Conservation (phyloP, 2,329 filamentous ascomycete genomes). For the Colletotrichum tanaceti region DNA sequence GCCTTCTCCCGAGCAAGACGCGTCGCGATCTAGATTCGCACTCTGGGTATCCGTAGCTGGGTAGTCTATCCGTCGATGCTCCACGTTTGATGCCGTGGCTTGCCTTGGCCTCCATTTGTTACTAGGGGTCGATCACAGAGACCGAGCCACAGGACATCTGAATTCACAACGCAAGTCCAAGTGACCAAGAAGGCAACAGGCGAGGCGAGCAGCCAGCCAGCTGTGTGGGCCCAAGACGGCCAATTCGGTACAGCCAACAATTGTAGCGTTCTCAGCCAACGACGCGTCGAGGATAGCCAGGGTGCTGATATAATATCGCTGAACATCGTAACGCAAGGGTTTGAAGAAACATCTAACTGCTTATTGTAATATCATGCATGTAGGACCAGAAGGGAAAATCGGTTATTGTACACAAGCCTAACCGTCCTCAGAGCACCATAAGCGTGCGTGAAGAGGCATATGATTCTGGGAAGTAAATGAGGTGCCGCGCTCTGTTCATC, state of each 20-base stretch:
- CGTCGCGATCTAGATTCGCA: constrained; percentile 6
- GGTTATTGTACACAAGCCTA: too few species aligned
- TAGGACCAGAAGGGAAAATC: too few species aligned
- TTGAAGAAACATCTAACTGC: background rate
- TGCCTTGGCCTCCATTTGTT: background rate
- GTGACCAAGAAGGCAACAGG: background rate
- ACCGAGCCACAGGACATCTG: background rate
- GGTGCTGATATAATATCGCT: too few species aligned
- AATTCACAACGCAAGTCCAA: background rate
- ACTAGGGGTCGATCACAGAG: background rate
- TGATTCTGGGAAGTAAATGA: background rate
- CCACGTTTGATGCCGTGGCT: background rate
- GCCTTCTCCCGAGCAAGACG: constrained; percentile 8
- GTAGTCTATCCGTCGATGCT: background rate
- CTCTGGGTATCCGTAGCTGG: background rate
- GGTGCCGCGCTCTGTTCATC: background rate
- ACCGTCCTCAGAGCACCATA: background rate
- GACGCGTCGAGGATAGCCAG: background rate
- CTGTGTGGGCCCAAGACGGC: background rate
- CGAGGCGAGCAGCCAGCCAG: background rate
- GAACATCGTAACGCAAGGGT: background rate
- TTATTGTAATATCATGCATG: background rate
- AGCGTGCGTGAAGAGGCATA: background rate
- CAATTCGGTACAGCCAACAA: background rate
- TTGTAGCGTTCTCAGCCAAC: background rate